These are phyloP conservation scores for Solanum peruvianum DNA, from an alignment of 257 asterid species.

Conservation along the genomic window DNA sequence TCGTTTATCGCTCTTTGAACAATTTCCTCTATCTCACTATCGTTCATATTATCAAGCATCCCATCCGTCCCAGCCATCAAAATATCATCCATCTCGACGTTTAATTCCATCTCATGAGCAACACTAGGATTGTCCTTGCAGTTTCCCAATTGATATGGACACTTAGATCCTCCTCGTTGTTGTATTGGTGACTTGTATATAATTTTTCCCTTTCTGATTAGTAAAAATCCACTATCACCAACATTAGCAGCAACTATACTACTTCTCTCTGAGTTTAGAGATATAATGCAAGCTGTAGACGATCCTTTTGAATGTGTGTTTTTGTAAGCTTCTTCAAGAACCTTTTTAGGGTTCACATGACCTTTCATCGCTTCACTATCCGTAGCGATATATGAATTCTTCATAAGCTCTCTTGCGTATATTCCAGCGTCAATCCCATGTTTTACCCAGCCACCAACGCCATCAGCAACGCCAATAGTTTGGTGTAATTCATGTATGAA, in stretches of 20 bases:
- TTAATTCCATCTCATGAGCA: slow-evolving; percentile 1
- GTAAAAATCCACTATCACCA: slow-evolving; percentile 15
- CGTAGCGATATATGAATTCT: neutral
- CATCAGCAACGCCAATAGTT: slow-evolving; percentile 16
- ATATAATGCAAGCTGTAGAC: slow-evolving; percentile 14
- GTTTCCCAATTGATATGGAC: slow-evolving; percentile 18
- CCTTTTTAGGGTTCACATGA: neutral
- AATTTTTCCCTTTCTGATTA: slow-evolving; percentile 3
- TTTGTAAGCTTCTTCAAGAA: slow-evolving; percentile 2
- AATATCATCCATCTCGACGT: slow-evolving; percentile 5
- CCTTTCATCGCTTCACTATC: neutral
- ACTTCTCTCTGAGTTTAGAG: neutral
- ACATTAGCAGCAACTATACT: slow-evolving; percentile 1
- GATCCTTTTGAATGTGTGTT: slow-evolving; percentile 9
- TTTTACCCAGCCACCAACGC: slow-evolving; percentile 15
- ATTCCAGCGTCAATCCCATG: slow-evolving; percentile 6
- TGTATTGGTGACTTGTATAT: slow-evolving; percentile 2
- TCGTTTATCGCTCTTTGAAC: neutral
- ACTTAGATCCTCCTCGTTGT: neutral
- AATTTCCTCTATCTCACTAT: neutral
- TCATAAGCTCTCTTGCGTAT: slow-evolving; percentile 12
- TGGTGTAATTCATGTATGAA: neutral
- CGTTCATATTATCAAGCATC: slow-evolving; percentile 11
- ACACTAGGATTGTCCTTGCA: neutral
- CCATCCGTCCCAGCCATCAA: slow-evolving; percentile 15